phyloP scores from a whole-genome alignment of 306 rosid species.

The Cucumis hystrix region DNA sequence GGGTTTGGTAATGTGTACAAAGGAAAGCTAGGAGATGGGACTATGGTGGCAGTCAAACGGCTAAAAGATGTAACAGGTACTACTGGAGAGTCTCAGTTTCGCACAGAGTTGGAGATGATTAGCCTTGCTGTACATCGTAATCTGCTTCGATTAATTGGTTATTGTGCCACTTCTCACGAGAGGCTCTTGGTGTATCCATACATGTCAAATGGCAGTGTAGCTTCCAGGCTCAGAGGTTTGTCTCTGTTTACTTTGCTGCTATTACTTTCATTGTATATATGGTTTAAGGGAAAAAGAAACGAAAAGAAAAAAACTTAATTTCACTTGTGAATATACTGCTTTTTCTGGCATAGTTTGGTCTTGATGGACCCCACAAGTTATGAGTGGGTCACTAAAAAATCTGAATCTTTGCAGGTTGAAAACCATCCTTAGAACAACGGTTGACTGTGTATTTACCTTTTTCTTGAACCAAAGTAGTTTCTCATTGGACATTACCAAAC shows the following conservation, averaged over 20 bases:
- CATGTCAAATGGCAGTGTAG: slow-evolving; percentile 95
- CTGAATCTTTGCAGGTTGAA: background rate
- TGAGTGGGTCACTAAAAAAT: background rate
- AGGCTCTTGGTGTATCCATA: slow-evolving; percentile 88
- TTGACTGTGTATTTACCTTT: slow-evolving; percentile 1
- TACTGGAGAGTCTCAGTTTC: slow-evolving; percentile 82
- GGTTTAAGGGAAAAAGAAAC: background rate
- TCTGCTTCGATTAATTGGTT: slow-evolving; percentile 76
- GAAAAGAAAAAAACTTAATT: background rate
- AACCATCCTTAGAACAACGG: background rate
- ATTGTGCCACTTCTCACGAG: slow-evolving; percentile 70
- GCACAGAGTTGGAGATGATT: slow-evolving; percentile 94
- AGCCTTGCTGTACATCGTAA: slow-evolving; percentile 93
- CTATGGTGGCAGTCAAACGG: slow-evolving; percentile 88
- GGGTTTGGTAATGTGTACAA: slow-evolving; percentile 89
- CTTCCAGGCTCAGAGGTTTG: slow-evolving; percentile 83
- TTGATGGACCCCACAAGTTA: slow-evolving; percentile 5
- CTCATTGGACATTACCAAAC: background rate
- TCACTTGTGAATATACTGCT: background rate
- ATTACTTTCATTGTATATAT: background rate
- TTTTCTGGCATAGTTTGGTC: slow-evolving; percentile 4
- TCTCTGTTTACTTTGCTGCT: background rate
- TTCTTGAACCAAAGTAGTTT: background rate
- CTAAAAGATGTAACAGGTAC: slow-evolving; percentile 78
- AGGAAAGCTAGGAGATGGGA: slow-evolving; percentile 80